Evolutionary conservation across 2,329 filamentous ascomycete genomes (phyloP).

Genomic region (Xylariales sp.): DNA sequence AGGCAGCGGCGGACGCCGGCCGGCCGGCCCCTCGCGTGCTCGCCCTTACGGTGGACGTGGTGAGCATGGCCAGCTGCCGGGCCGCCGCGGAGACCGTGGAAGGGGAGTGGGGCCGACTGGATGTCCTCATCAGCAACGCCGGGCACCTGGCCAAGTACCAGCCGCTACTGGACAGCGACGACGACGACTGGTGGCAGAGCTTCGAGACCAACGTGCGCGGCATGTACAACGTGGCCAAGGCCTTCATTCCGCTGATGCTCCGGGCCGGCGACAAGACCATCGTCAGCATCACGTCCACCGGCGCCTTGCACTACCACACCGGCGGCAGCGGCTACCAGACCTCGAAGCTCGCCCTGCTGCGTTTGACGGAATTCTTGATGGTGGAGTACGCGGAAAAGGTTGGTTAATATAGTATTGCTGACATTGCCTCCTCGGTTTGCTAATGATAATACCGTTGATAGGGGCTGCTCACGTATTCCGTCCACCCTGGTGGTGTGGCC

Average conservation of each 20-base stretch:
- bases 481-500: constrained; percentile 37
- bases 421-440: constrained; percentile 32
- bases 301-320: constrained; percentile 23
- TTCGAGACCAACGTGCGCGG: constrained; percentile 49
- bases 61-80: constrained; percentile 23
- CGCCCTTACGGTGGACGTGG: constrained; percentile 33
- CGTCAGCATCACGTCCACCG: constrained; percentile 42
- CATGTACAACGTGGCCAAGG: constrained; percentile 35
- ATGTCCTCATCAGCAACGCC: constrained; percentile 40
- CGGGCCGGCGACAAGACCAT: constrained; percentile 33
- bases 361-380: constrained; percentile 40
- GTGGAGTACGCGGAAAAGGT: constrained; percentile 36
- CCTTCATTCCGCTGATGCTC: constrained; percentile 45
- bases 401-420: constrained; percentile 25
- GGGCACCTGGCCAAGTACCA: constrained; percentile 32
- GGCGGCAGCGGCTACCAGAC: constrained; percentile 35
- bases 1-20: constrained; percentile 25
- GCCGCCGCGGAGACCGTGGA: constrained; percentile 20
- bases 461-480: constrained; percentile 32
- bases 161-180: constrained; percentile 19
- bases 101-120: constrained; percentile 27
- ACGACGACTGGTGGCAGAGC: constrained; percentile 36
- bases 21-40: constrained; percentile 33
- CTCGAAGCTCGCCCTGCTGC: constrained; percentile 39
- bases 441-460: constrained; percentile 24